A percentile compares a stretch with the other conserved stretches of the same genome.
These are phyloP conservation scores for Colletotrichum echinochloae DNA, from an alignment of 2,329 filamentous ascomycete genomes.

Conservation along the genomic window DNA sequence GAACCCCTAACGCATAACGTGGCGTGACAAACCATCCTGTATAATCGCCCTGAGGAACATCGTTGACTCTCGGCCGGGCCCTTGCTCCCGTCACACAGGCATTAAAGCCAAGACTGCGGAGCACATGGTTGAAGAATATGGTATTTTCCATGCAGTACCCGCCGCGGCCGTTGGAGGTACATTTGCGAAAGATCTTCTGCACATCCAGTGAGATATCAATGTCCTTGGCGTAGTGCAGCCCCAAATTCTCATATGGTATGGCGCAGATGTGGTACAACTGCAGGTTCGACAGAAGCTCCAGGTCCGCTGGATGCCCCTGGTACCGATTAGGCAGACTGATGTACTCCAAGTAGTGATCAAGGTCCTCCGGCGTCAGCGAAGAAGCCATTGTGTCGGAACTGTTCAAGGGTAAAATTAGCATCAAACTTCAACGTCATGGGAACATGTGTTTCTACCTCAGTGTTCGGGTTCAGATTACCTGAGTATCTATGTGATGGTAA, in stretches of 20 bases:
- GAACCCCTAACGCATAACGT: slow-evolving; percentile 7
- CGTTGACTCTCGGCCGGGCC: slow-evolving; percentile 55
- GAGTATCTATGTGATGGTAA: too few species aligned
- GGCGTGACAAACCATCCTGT: slow-evolving; percentile 56
- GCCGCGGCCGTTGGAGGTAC: slow-evolving; percentile 55
- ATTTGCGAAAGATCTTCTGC: slow-evolving; percentile 61
- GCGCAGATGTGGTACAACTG: too few species aligned
- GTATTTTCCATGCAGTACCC: slow-evolving; percentile 73
- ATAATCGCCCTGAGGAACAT: slow-evolving; percentile 57
- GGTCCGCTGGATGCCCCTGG: too few species aligned
- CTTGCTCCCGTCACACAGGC: slow-evolving; percentile 69
- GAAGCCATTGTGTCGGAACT: too few species aligned
- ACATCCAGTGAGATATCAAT: slow-evolving; percentile 58
- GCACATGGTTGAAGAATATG: slow-evolving; percentile 65
- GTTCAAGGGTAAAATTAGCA: too few species aligned
- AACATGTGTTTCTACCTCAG: too few species aligned
- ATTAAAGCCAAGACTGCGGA: slow-evolving; percentile 63
- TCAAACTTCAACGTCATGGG: too few species aligned
- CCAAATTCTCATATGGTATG: slow-evolving; percentile 68
- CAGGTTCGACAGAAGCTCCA: too few species aligned
- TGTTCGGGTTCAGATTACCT: too few species aligned
- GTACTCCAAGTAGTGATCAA: too few species aligned
- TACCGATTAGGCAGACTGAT: too few species aligned
- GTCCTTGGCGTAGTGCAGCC: slow-evolving; percentile 61
- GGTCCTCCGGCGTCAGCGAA: too few species aligned